A percentile compares a stretch with the other conserved stretches of the same genome.
Conservation (phyloP, 257 asterid genomes). For the Catharanthus roseus region DNA sequence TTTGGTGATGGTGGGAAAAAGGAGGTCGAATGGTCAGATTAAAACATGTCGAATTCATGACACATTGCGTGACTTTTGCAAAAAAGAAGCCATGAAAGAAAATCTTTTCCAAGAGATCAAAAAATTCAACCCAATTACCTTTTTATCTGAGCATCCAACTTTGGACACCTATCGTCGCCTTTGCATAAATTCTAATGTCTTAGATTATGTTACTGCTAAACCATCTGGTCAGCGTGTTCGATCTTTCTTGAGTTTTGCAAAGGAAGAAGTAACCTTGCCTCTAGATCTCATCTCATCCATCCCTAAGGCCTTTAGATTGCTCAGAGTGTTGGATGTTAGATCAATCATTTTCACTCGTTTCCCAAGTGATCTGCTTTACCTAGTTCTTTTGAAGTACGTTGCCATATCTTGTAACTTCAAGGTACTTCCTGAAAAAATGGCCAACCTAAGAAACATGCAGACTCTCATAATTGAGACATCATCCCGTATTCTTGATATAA, state of each 20-base stretch:
- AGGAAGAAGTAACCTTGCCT: constrained; percentile 12
- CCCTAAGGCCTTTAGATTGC: constrained; percentile 23
- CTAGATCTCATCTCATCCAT: constrained; percentile 21
- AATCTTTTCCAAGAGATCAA: constrained; percentile 40
- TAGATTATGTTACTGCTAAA: constrained; percentile 15
- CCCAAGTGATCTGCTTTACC: constrained; percentile 15
- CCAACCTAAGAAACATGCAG: constrained; percentile 22
- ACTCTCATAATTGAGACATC: constrained; percentile 20
- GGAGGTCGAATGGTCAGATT: constrained; percentile 24
- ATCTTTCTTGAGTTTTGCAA: constrained; percentile 33
- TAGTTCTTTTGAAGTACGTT: constrained; percentile 27
- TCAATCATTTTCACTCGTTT: constrained; percentile 25
- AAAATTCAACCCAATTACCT: constrained; percentile 9
- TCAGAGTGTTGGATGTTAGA: constrained; percentile 25
- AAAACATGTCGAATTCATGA: constrained; percentile 40
- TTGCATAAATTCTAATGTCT: constrained; percentile 30
- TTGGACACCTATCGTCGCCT: constrained; percentile 32
- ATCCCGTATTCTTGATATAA: constrained; percentile 14
- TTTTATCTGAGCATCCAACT: constrained; percentile 9
- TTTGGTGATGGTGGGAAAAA: constrained; percentile 30
- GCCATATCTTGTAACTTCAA: constrained; percentile 17
- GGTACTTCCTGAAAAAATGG: constrained; percentile 14
- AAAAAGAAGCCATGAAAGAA: constrained; percentile 21
- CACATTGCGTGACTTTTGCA: constrained; percentile 37
- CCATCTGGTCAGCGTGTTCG: constrained; percentile 25